Evolutionary conservation across 129 eudicot species (phyloP).

Genomic region (Tanacetum coccineum): DNA sequence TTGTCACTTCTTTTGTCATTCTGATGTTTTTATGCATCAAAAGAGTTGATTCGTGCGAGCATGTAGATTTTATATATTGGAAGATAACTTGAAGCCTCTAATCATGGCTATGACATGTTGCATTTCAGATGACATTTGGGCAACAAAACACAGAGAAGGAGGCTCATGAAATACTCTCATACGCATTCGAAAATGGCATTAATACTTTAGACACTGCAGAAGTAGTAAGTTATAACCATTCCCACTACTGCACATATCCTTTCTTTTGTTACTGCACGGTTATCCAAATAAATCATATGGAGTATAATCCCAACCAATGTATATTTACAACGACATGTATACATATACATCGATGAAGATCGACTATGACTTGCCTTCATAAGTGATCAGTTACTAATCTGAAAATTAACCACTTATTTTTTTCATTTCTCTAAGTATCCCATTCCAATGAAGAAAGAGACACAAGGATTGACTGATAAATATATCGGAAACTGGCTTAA

Average conservation of each 20-base stretch:
- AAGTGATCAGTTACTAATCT: neutral
- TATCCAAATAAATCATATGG: no score
- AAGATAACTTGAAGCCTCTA: conserved; percentile 20
- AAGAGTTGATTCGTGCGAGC: neutral
- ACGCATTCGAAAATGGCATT: conserved; percentile 69
- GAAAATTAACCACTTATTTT: conserved; percentile 11
- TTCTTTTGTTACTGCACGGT: no score
- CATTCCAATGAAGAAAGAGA: conserved; percentile 72
- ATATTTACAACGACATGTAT: conserved; percentile 5
- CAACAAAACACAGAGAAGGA: conserved; percentile 91
- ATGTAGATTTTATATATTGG: conserved; percentile 6
- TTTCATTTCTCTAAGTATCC: conserved; percentile 54
- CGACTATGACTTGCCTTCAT: neutral
- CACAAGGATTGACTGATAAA: conserved; percentile 84
- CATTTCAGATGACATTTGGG: conserved; percentile 81
- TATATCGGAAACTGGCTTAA: conserved; percentile 83
- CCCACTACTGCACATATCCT: neutral
- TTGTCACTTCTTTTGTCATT: no score
- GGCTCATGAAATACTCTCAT: conserved; percentile 73
- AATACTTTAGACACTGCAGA: conserved; percentile 81
- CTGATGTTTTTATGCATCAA: no score
- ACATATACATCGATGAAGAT: neutral
- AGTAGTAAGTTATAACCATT: conserved; percentile 38
- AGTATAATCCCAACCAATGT: neutral
- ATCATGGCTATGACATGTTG: conserved; percentile 1